These are phyloP conservation scores for Rhazya stricta DNA, from an alignment of 257 asterid species.

Conservation along the genomic window DNA sequence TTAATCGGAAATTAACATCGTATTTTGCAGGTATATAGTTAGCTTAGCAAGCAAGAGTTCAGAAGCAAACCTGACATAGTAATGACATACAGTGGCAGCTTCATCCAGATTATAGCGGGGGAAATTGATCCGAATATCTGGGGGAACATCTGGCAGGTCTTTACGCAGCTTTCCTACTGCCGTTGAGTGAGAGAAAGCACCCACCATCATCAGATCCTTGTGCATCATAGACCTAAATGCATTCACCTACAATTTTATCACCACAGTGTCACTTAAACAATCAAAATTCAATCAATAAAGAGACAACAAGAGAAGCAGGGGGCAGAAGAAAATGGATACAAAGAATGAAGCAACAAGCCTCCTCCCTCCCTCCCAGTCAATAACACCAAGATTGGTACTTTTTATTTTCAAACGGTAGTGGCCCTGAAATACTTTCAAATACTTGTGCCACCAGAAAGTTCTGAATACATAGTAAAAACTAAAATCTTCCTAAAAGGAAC, in stretches of 20 bases:
- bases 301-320: background rate
- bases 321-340: background rate
- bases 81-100: constrained; percentile 80
- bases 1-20: background rate
- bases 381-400: background rate
- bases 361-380: background rate
- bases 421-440: background rate
- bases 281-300: background rate
- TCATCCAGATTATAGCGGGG: constrained; percentile 87
- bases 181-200: constrained; percentile 88
- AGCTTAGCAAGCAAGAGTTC: constrained; percentile 18
- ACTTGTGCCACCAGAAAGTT: background rate
- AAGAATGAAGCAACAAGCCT: too few relatives aligned
- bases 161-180: constrained; percentile 91
- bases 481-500: background rate
- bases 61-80: constrained; percentile 74
- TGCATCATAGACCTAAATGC: constrained; percentile 92
- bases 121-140: constrained; percentile 56
- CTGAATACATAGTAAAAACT: background rate
- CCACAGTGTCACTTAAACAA: background rate
- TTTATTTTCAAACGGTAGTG: background rate
- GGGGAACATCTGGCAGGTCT: constrained; percentile 89
- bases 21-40: constrained; percentile 3
- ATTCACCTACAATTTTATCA: constrained; percentile 53
- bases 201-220: constrained; percentile 82